Conservation (phyloP, 2,329 filamentous ascomycete species). For the Emmonsiellopsis sp. region DNA sequence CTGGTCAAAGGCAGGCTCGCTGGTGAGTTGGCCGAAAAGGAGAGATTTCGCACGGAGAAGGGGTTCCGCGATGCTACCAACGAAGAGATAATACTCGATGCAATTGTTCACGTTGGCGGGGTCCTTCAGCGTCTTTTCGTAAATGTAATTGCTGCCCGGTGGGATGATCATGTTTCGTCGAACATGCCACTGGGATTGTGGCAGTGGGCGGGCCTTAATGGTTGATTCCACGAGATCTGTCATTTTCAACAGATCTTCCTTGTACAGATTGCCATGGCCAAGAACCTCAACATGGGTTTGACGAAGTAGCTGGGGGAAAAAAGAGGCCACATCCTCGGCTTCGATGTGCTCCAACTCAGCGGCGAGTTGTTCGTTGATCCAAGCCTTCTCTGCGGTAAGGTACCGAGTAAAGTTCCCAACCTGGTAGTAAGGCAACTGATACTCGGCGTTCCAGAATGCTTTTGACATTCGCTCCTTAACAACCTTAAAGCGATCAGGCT, state of each 20-base stretch:
- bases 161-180: slow-evolving; percentile 68
- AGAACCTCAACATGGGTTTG: slow-evolving; percentile 84
- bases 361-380: slow-evolving; percentile 68
- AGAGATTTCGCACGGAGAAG: slow-evolving; percentile 63
- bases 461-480: slow-evolving; percentile 76
- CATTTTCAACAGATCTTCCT: slow-evolving; percentile 79
- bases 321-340: slow-evolving; percentile 61
- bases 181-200: slow-evolving; percentile 69
- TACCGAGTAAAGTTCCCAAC: slow-evolving; percentile 74
- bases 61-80: slow-evolving; percentile 62
- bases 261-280: slow-evolving; percentile 86
- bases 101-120: slow-evolving; percentile 83
- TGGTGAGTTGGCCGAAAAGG: slow-evolving; percentile 78
- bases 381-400: slow-evolving; percentile 67
- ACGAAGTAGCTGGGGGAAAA: slow-evolving; percentile 69
- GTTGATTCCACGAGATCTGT: slow-evolving; percentile 73
- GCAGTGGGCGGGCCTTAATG: slow-evolving; percentile 63
- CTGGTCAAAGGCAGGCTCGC: slow-evolving; percentile 91
- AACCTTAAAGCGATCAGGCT: slow-evolving; percentile 80
- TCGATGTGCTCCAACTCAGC: slow-evolving; percentile 68
- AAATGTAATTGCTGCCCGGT: slow-evolving; percentile 72
- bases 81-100: slow-evolving; percentile 66
- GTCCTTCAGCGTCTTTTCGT: slow-evolving; percentile 70
- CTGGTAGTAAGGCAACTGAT: slow-evolving; percentile 80
- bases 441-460: slow-evolving; percentile 75